Evolutionary conservation across 179 eudicot species (phyloP).

Genomic region (Camellia oleifera): DNA sequence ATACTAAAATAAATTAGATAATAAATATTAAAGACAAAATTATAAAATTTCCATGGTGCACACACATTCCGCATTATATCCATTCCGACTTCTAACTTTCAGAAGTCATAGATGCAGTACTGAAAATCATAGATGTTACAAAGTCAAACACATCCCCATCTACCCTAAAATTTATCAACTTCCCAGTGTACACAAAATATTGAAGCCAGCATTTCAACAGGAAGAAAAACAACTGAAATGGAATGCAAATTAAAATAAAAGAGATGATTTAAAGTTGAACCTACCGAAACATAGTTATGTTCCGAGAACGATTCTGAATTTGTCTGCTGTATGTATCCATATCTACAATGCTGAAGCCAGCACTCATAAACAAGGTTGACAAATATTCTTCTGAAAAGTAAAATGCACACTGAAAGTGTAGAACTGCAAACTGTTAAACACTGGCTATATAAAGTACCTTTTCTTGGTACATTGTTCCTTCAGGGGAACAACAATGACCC

Average conservation of each 20-base stretch:
- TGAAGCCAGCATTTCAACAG: not conserved
- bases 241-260: not conserved
- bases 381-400: constrained; percentile 81
- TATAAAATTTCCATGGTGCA: no score
- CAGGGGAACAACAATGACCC: constrained; percentile 1
- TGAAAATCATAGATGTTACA: not conserved
- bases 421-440: constrained; percentile 11
- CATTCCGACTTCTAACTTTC: not conserved
- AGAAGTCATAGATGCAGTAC: not conserved
- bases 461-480: not conserved
- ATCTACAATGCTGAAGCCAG: constrained; percentile 54
- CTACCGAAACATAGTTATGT: constrained; percentile 75
- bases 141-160: not conserved
- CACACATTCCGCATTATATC: not conserved
- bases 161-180: not conserved
- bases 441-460: not conserved
- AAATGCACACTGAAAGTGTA: constrained; percentile 62
- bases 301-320: constrained; percentile 70
- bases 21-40: no score
- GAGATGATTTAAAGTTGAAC: not conserved
- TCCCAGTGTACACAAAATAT: not conserved
- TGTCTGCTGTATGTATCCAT: constrained; percentile 60
- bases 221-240: not conserved
- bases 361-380: constrained; percentile 47
- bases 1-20: no score